Conservation (phyloP, 768 basidiomycete species). For the Xanthoconium stramineum region DNA sequence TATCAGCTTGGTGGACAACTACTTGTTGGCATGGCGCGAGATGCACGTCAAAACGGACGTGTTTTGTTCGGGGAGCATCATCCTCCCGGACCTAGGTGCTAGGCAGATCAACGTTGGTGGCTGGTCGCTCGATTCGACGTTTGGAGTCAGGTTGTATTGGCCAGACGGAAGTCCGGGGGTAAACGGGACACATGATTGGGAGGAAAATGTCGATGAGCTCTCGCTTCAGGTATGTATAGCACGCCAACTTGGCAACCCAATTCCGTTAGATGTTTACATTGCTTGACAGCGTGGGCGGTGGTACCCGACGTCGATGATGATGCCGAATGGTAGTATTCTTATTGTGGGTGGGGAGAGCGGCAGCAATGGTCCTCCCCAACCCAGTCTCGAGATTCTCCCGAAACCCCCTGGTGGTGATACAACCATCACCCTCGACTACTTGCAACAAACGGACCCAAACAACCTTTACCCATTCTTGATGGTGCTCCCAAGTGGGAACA, state of each 20-base stretch:
- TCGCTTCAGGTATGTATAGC: slow-evolving; percentile 50
- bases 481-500: slow-evolving; percentile 62
- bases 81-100: slow-evolving; percentile 71
- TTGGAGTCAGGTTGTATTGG: slow-evolving; percentile 68
- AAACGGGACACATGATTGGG: slow-evolving; percentile 77
- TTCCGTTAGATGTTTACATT: neutral
- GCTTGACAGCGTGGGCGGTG: slow-evolving; percentile 55
- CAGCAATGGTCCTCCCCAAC: slow-evolving; percentile 61
- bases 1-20: slow-evolving; percentile 47
- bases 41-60: slow-evolving; percentile 79
- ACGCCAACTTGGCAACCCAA: too few relatives aligned
- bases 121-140: slow-evolving; percentile 70
- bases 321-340: slow-evolving; percentile 72
- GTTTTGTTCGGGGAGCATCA: slow-evolving; percentile 72
- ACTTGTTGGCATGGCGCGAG: slow-evolving; percentile 57
- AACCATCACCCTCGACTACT: slow-evolving; percentile 57
- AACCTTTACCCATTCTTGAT: slow-evolving; percentile 79
- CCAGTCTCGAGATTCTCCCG: slow-evolving; percentile 71
- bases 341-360: slow-evolving; percentile 75
- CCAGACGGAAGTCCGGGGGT: slow-evolving; percentile 66
- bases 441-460: slow-evolving; percentile 71
- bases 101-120: slow-evolving; percentile 31
- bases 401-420: slow-evolving; percentile 63
- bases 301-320: slow-evolving; percentile 67
- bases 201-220: slow-evolving; percentile 61